Base-by-base conservation (phyloP, 306 rosid genomes). In the Lathyrus aphaca region DNA sequence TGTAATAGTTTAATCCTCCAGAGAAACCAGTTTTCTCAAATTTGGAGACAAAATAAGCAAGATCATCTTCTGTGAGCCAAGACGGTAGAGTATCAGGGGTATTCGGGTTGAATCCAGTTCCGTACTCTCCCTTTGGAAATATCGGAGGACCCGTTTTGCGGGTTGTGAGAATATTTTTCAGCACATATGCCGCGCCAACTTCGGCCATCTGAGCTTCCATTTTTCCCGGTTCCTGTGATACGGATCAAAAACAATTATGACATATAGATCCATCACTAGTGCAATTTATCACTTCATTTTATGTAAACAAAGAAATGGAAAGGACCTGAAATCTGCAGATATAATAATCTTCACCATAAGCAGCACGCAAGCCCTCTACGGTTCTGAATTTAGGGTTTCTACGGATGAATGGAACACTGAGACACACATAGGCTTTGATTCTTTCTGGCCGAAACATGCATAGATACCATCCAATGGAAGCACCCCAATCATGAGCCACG, bases 21-120 rank as follows among this genome's bases (percentile, higher is more conserved):
- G 77, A 60, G 84, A 84, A 84, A 14, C 88, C 79, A 0, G 82
- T 79, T 64, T 77, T 68, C 0, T 77, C 43, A 42, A 82, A 86
- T 51, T 86, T 79, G 43, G 74, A 9, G 17, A 71, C 83, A 75
- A 25, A 86, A 56, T 84, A 82, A 39, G 49, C 74, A 17, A 86
- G 57, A 48, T 84, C 87, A 3, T 80, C 73, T 62, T 84, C 27
- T 16, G 85, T 45, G 71, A 86, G 79, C 91, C 88, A 86, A 25
- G 84, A 51, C 1, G 82, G 87, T 17, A 79, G 71, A 16, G 32
- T 17, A 0, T 77, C 5, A 10, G 69, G 56, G 3, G 51, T 39
- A 18, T 77, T 8, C 0, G 77, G 64, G 29, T 76, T 43, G 62
- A 83, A 69, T 3, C 67, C 75, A 6, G 39, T 60, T 51, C 63